A percentile compares a stretch with the other conserved stretches of the same genome.
phyloP scores from a whole-genome alignment of 2,329 filamentous ascomycete genomes.

The Epicoccum nigrum region DNA sequence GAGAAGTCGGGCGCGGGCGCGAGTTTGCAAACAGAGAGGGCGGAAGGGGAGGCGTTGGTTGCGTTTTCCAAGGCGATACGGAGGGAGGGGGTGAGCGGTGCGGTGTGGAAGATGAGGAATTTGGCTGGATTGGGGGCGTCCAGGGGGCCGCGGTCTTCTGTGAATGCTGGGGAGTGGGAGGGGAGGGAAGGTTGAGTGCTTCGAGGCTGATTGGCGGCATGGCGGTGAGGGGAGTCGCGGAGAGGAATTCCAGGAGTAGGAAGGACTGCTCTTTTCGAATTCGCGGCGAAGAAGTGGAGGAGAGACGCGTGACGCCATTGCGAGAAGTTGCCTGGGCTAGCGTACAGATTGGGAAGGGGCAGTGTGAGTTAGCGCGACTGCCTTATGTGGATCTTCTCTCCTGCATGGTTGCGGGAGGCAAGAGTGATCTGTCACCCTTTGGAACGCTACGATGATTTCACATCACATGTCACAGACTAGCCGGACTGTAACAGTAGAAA shows the following conservation, averaged over 20 bases:
- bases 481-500: too few species aligned
- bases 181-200: not conserved
- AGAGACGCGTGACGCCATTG: not conserved
- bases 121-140: not conserved
- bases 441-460: too few species aligned
- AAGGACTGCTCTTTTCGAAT: not conserved
- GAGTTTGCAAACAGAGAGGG: not conserved
- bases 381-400: not conserved
- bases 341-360: not conserved
- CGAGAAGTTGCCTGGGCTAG: not conserved
- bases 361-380: not conserved
- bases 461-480: too few species aligned
- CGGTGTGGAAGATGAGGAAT: not conserved
- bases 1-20: not conserved
- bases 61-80: not conserved
- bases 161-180: not conserved
- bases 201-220: not conserved
- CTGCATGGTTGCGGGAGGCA: not conserved
- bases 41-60: not conserved
- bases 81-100: not conserved
- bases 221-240: too few species aligned
- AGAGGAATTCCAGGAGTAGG: not conserved
- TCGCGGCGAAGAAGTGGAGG: not conserved
- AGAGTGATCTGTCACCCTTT: too few species aligned
- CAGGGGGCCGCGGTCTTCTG: not conserved